Evolutionary conservation across 805 yeast genomes (phyloP).

Genomic region (Wickerhamiella lipophila): DNA sequence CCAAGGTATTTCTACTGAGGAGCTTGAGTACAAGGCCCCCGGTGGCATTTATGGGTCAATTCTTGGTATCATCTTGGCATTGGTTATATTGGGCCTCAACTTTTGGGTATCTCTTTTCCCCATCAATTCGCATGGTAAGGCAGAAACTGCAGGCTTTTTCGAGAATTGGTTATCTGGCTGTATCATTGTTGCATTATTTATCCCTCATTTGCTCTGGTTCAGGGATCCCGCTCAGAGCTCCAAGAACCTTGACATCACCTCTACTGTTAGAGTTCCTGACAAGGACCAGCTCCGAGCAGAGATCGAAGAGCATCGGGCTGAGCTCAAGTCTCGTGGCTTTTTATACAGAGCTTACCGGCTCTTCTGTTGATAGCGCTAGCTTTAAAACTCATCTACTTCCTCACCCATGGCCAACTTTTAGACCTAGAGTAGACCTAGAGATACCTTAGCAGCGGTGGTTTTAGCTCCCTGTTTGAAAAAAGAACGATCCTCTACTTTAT

Average conservation of each 20-base stretch:
- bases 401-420: too few relatives aligned
- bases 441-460: too few relatives aligned
- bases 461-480: too few relatives aligned
- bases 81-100: constrained; percentile 56
- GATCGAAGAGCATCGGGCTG: constrained; percentile 14
- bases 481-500: too few relatives aligned
- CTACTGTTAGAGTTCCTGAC: constrained; percentile 18
- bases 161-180: constrained; percentile 41
- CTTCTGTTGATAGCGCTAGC: constrained; percentile 14
- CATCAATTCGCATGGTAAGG: constrained; percentile 32
- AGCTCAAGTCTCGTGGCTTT: constrained; percentile 3
- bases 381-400: background rate
- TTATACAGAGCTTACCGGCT: constrained; percentile 13
- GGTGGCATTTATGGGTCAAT: constrained; percentile 56
- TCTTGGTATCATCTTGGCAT: constrained; percentile 46
- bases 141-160: constrained; percentile 37
- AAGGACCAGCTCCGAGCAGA: constrained; percentile 13
- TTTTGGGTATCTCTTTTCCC: constrained; percentile 79
- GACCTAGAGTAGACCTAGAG: too few relatives aligned
- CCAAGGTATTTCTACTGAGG: constrained; percentile 59
- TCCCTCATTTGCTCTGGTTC: constrained; percentile 13
- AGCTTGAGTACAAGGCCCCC: constrained; percentile 53
- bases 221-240: constrained; percentile 14
- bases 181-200: constrained; percentile 14
- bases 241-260: constrained; percentile 16